phyloP scores from a whole-genome alignment of 2,329 filamentous ascomycete genomes.

The Setomelanomma holmii region DNA sequence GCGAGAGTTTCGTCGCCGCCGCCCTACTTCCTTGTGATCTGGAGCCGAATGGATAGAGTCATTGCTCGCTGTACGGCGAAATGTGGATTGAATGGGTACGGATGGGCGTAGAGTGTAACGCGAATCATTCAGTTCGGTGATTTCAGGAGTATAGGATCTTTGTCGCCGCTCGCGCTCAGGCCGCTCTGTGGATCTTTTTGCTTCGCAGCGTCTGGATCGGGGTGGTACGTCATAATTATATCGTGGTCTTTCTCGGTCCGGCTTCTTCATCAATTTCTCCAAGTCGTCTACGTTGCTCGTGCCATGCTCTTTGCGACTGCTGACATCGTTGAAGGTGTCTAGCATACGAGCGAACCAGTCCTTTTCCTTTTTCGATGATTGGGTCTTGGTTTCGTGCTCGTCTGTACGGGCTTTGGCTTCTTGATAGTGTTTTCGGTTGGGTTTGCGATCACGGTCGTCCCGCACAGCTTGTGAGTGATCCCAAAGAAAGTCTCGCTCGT shows the following conservation, averaged over 20 bases:
- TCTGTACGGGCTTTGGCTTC: neutral
- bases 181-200: too few relatives aligned
- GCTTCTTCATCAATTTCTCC: neutral
- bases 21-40: neutral
- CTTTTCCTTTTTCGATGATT: neutral
- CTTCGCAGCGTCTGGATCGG: neutral
- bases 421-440: neutral
- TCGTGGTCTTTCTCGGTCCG: neutral
- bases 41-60: neutral
- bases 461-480: constrained; percentile 2
- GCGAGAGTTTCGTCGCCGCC: neutral
- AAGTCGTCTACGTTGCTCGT: neutral
- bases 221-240: neutral
- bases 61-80: neutral
- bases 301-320: neutral
- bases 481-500: constrained; percentile 2
- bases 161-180: neutral
- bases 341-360: neutral
- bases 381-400: neutral
- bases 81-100: neutral
- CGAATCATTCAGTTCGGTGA: neutral
- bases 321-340: neutral
- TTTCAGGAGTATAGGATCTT: neutral
- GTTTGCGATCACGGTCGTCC: neutral
- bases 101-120: neutral